Percentiles rank a stretch among this genome's conserved stretches.
phyloP scores from a whole-genome alignment of 257 asterid species.

The Galeopsis tetrahit region DNA sequence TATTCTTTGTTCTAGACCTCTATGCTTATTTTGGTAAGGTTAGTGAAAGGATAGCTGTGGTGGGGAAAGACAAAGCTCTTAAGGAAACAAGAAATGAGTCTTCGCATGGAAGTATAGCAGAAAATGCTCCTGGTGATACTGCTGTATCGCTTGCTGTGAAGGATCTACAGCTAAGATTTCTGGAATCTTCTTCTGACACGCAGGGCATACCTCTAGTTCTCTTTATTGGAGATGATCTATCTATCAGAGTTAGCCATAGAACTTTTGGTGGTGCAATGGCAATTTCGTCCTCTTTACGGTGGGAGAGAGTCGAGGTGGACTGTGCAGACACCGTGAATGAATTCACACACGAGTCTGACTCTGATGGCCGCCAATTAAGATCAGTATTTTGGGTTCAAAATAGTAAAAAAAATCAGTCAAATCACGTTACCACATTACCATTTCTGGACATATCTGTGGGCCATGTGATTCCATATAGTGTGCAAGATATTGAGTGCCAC shows the following conservation, averaged over 20 bases:
- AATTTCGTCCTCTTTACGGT: constrained; percentile 76
- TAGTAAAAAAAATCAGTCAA: constrained; percentile 46
- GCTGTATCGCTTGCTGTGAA: constrained; percentile 68
- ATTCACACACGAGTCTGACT: constrained; percentile 43
- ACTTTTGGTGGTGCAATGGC: constrained; percentile 95
- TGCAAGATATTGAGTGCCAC: constrained; percentile 81
- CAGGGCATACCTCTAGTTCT: constrained; percentile 74
- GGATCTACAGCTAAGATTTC: constrained; percentile 73
- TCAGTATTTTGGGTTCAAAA: constrained; percentile 96
- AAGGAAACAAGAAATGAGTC: constrained; percentile 54
- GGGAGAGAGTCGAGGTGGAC: constrained; percentile 87
- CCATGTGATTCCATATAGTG: constrained; percentile 87
- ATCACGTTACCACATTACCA: constrained; percentile 49
- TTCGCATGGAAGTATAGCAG: constrained; percentile 52
- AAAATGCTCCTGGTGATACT: constrained; percentile 85
- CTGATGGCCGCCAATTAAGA: constrained; percentile 48
- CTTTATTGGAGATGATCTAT: constrained; percentile 73
- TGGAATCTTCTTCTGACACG: constrained; percentile 64
- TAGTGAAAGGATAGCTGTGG: constrained; percentile 71
- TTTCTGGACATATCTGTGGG: constrained; percentile 68
- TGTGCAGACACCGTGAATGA: constrained; percentile 65
- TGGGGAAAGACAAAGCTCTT: constrained; percentile 53
- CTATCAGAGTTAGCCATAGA: constrained; percentile 76
- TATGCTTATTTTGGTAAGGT: constrained; percentile 77
- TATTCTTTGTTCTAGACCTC: constrained; percentile 85